phyloP scores from a whole-genome alignment of 345 rosid genomes.

The Populus simonii region DNA sequence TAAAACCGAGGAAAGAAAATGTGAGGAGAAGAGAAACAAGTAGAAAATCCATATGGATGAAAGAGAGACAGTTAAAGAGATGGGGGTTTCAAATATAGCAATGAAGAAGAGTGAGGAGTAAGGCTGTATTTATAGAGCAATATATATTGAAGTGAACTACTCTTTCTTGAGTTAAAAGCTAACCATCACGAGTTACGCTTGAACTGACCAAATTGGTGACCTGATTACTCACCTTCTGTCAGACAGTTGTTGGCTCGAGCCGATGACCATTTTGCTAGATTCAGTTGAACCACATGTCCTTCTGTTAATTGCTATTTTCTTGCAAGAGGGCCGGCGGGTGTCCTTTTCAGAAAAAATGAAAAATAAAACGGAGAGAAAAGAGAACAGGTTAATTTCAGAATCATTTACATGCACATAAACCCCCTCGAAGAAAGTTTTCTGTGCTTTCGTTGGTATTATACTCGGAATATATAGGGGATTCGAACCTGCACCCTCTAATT shows the following conservation, averaged over 20 bases:
- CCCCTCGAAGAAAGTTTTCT: too few species aligned
- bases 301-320: background rate
- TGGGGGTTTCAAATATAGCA: background rate
- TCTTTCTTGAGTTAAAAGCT: slow-evolving; percentile 9
- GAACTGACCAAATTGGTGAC: background rate
- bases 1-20: background rate
- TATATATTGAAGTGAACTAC: background rate
- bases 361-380: too few species aligned
- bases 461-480: too few species aligned
- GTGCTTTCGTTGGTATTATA: too few species aligned
- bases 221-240: background rate
- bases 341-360: too few species aligned
- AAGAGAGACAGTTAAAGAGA: background rate
- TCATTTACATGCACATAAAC: too few species aligned
- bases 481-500: too few species aligned
- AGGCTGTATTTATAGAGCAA: slow-evolving; percentile 34
- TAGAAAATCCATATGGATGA: background rate
- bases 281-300: background rate
- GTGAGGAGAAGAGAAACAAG: background rate
- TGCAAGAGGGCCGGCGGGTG: background rate
- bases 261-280: background rate
- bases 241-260: slow-evolving; percentile 4
- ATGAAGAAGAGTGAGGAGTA: slow-evolving; percentile 1
- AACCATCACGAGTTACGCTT: slow-evolving; percentile 24
- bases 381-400: too few species aligned